phyloP scores from a whole-genome alignment of 208 protist genomes.

The Acanthamoeba lenticulata region DNA sequence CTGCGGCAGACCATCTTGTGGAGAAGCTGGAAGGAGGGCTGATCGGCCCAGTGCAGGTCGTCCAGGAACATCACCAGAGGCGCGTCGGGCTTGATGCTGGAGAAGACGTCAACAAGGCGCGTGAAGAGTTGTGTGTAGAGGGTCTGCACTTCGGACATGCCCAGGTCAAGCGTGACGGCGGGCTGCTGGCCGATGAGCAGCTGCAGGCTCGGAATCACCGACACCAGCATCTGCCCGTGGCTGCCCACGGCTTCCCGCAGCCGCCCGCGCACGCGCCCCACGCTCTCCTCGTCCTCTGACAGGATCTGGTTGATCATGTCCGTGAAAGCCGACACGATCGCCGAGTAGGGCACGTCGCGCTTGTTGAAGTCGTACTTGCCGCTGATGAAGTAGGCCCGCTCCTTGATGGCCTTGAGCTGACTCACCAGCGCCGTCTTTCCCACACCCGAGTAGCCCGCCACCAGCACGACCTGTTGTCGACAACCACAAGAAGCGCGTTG shows the following conservation, averaged over 20 bases:
- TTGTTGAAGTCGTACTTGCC: constrained; percentile 65
- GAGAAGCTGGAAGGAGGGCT: constrained; percentile 48
- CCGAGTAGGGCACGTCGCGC: constrained; percentile 60
- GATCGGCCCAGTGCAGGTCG: constrained; percentile 60
- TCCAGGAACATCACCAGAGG: constrained; percentile 47
- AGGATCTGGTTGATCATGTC: constrained; percentile 37
- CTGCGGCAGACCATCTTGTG: neutral
- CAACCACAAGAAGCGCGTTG: no score
- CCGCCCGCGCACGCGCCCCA: neutral
- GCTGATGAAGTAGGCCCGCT: constrained; percentile 16
- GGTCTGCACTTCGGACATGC: constrained; percentile 11
- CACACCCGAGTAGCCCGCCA: constrained; percentile 42
- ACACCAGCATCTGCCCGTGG: constrained; percentile 15
- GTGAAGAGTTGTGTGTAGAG: constrained; percentile 41
- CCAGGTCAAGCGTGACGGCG: neutral
- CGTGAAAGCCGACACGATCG: constrained; percentile 18
- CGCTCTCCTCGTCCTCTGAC: neutral
- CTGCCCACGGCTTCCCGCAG: neutral
- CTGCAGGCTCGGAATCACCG: constrained; percentile 41
- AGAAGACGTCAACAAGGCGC: constrained; percentile 16
- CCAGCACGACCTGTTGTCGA: constrained; percentile 23
- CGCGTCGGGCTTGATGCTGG: neutral
- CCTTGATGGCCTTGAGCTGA: neutral
- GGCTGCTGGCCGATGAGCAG: constrained; percentile 52
- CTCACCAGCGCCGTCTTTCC: constrained; percentile 33